These are phyloP conservation scores for Ilex asprella DNA, from an alignment of 257 asterid species.

Conservation along the genomic window DNA sequence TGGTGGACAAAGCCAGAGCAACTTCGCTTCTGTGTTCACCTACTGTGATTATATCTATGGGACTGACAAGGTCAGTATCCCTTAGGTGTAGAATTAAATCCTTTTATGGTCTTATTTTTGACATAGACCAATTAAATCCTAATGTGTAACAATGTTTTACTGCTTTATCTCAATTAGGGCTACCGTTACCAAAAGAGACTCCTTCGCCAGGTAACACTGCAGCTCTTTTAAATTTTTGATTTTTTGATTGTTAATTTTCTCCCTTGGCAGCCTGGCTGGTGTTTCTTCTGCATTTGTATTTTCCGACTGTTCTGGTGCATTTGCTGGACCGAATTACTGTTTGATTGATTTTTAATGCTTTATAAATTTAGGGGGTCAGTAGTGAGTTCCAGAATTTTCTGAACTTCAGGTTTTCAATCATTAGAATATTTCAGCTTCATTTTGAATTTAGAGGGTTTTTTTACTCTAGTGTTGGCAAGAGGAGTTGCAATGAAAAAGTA, in stretches of 20 bases:
- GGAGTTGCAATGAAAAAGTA: too few relatives aligned
- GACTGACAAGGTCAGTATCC: conserved; percentile 76
- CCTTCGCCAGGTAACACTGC: conserved; percentile 63
- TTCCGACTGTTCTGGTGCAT: neutral
- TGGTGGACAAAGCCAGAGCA: conserved; percentile 95
- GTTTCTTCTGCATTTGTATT: neutral
- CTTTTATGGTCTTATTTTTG: conserved; percentile 1
- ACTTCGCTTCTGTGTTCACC: conserved; percentile 96
- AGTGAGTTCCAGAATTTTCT: neutral
- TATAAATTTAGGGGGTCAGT: too few relatives aligned
- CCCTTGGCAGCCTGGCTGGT: neutral
- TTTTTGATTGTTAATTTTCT: neutral
- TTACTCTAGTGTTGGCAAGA: too few relatives aligned
- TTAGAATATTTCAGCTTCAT: neutral
- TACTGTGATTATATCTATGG: conserved; percentile 94
- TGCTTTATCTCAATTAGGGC: conserved; percentile 43
- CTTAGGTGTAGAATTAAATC: neutral
- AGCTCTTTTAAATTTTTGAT: neutral
- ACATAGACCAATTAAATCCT: neutral
- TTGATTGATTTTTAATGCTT: neutral
- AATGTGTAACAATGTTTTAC: conserved; percentile 9
- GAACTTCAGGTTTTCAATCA: too few relatives aligned
- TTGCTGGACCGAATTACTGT: neutral
- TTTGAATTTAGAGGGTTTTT: neutral
- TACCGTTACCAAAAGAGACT: conserved; percentile 80